phyloP scores from a whole-genome alignment of 2,329 filamentous ascomycete genomes.

The Beauveria australis region DNA sequence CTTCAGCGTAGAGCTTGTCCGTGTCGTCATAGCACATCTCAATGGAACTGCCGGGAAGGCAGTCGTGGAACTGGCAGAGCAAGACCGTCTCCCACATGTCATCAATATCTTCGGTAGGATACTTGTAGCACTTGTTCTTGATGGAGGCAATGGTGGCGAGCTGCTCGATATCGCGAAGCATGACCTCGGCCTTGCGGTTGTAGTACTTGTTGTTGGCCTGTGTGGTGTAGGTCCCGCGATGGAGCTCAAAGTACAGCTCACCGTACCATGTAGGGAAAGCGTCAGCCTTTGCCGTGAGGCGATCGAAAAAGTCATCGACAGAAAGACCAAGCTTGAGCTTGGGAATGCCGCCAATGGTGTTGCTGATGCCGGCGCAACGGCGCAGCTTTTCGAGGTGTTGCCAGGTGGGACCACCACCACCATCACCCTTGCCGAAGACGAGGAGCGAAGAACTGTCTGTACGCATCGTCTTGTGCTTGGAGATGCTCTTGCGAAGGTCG shows the following conservation, averaged over 20 bases:
- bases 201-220: slow-evolving; percentile 96
- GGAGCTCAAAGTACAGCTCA: slow-evolving; percentile 95
- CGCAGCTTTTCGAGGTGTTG: slow-evolving; percentile 92
- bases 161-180: slow-evolving; percentile 82
- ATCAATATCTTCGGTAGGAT: slow-evolving; percentile 90
- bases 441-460: slow-evolving; percentile 85
- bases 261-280: slow-evolving; percentile 94
- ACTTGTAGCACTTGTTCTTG: slow-evolving; percentile 65
- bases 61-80: slow-evolving; percentile 96
- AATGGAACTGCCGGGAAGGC: slow-evolving; percentile 86
- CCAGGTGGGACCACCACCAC: slow-evolving; percentile 89
- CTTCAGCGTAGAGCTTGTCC: slow-evolving; percentile 74
- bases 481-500: slow-evolving; percentile 81
- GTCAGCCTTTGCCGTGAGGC: slow-evolving; percentile 68
- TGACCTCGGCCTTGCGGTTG: slow-evolving; percentile 76
- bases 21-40: slow-evolving; percentile 99
- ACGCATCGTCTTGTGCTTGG: slow-evolving; percentile 91
- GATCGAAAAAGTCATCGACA: slow-evolving; percentile 90
- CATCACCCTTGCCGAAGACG: slow-evolving; percentile 94
- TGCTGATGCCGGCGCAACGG: slow-evolving; percentile 82
- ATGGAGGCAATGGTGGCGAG: slow-evolving; percentile 80
- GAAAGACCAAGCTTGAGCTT: slow-evolving; percentile 82
- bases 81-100: slow-evolving; percentile 90
- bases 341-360: slow-evolving; percentile 70
- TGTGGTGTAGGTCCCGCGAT: slow-evolving; percentile 94